Conservation (phyloP, 2,329 filamentous ascomycete genomes). For the Juglanconis oblonga region DNA sequence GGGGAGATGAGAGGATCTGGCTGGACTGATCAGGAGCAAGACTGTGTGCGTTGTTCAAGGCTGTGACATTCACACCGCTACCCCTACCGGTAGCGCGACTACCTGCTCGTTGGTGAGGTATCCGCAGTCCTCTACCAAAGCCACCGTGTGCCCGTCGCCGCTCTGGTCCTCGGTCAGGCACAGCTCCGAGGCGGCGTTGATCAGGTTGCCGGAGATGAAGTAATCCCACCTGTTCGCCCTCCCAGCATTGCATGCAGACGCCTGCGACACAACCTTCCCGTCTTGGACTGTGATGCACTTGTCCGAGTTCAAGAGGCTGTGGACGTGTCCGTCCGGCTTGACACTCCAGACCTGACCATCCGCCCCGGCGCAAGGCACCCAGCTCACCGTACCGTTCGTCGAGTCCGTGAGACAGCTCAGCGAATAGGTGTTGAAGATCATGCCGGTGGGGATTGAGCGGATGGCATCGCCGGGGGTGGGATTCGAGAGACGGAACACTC, state of each 20-base stretch:
- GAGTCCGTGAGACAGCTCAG: conserved; percentile 38
- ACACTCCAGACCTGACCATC: conserved; percentile 43
- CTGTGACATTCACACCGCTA: conserved; percentile 4
- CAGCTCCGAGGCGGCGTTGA: conserved; percentile 28
- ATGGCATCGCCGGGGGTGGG: conserved; percentile 22
- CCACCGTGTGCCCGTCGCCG: conserved; percentile 13
- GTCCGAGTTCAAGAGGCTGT: conserved; percentile 31
- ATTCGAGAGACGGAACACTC: conserved; percentile 39
- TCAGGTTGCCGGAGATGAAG: conserved; percentile 40
- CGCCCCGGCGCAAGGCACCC: conserved; percentile 33
- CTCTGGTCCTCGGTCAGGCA: conserved; percentile 38
- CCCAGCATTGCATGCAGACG: conserved; percentile 17
- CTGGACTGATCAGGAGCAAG: no score
- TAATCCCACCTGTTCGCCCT: conserved; percentile 40
- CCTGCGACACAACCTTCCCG: conserved; percentile 17
- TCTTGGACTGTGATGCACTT: conserved; percentile 30
- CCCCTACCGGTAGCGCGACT: conserved; percentile 42
- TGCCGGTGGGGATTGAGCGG: conserved; percentile 39
- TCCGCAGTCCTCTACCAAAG: conserved; percentile 31
- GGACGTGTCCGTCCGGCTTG: conserved; percentile 31
- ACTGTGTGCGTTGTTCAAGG: no score
- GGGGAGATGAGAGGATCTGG: background rate
- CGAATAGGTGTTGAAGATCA: conserved; percentile 48
- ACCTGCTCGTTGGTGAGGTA: conserved; percentile 41
- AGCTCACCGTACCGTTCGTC: conserved; percentile 27